Evolutionary conservation across 768 basidiomycete genomes (phyloP).

Genomic region (Sporobolomyces phaffii): DNA sequence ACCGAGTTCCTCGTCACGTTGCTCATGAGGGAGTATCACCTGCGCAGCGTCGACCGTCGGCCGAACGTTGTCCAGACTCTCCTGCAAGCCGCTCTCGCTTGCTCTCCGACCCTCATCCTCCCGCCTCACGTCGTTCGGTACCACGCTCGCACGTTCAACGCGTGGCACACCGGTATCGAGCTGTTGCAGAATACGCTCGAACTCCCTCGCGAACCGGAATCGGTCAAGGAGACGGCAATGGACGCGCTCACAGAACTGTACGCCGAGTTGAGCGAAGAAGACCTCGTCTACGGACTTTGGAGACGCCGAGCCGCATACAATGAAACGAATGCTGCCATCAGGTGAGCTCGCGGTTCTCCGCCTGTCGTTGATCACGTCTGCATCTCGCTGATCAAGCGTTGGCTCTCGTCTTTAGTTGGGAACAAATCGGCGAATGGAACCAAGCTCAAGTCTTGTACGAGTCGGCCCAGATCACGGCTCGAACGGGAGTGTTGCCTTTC

Average conservation of each 20-base stretch:
- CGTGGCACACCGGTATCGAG: conserved; percentile 89
- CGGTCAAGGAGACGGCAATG: conserved; percentile 71
- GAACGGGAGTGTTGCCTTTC: conserved; percentile 75
- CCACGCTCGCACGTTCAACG: conserved; percentile 87
- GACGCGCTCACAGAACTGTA: conserved; percentile 93
- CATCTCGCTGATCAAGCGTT: conserved; percentile 5
- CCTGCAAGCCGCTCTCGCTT: conserved; percentile 74
- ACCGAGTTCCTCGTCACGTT: conserved; percentile 83
- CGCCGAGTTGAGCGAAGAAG: conserved; percentile 90
- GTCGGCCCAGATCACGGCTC: conserved; percentile 74
- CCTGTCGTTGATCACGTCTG: background rate
- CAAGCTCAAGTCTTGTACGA: conserved; percentile 79
- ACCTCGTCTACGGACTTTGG: conserved; percentile 95
- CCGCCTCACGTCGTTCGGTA: conserved; percentile 95
- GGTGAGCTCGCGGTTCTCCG: conserved; percentile 10
- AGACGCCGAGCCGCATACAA: conserved; percentile 76
- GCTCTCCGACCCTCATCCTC: conserved; percentile 66
- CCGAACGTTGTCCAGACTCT: conserved; percentile 91
- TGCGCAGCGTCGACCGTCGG: conserved; percentile 75
- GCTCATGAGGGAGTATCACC: conserved; percentile 87
- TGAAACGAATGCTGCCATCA: conserved; percentile 66
- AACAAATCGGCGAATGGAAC: conserved; percentile 97
- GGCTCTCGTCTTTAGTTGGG: conserved; percentile 55
- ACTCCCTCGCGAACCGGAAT: conserved; percentile 56
- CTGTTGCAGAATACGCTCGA: conserved; percentile 76